Base-by-base conservation (phyloP, 768 basidiomycete genomes). In the Pleurotus sapidus region DNA sequence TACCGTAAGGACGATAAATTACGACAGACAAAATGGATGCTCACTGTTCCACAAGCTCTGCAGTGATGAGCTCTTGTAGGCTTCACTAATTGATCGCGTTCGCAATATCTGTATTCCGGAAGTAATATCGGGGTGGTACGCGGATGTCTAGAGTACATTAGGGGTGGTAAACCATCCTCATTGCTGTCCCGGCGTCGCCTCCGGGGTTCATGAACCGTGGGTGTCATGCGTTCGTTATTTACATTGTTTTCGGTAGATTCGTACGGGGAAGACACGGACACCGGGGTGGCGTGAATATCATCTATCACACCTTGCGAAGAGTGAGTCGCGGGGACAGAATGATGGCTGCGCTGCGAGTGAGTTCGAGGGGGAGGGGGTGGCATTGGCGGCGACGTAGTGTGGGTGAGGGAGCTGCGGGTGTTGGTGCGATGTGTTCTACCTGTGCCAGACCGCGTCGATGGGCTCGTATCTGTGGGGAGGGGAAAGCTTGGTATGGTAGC, bases 21-120 rank as follows among this genome's bases (percentile, higher is more conserved):
- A 25, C 4, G 56, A 61, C 30, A 20, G 6, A 34, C 57, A n/a
- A 8, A 4, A 23, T 5, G 18, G 51, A 37, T 17, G 75, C 87
- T 65, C 60, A 91, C 90, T 9, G 84, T 91, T n/a, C 89, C 92
- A 73, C 93, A 95, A 40, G 74, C 73, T 34, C 89, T 77, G 69
- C 92, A 95, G 67, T 95, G 92, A 69, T 94, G 92, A 8, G 89
- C 71, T 42, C 91, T 70, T 58, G 82, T 79, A 0, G 92, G 92
- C 67, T 92, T 93, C 53, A 89, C 70, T 43, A 92, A 76, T 23
- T 72, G 76, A 59, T 91, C 90, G 7, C 67, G 70, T 3, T 61
- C 59, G 66, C 91, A 93, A 67, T 89, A 93, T 43, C 91, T 75
- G 65, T 85, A 76, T 55, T 83, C 83, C 15, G 87, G 85, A 3